Conservation (phyloP, 176 grass and related monocot genomes). For the Musa acuminata region DNA sequence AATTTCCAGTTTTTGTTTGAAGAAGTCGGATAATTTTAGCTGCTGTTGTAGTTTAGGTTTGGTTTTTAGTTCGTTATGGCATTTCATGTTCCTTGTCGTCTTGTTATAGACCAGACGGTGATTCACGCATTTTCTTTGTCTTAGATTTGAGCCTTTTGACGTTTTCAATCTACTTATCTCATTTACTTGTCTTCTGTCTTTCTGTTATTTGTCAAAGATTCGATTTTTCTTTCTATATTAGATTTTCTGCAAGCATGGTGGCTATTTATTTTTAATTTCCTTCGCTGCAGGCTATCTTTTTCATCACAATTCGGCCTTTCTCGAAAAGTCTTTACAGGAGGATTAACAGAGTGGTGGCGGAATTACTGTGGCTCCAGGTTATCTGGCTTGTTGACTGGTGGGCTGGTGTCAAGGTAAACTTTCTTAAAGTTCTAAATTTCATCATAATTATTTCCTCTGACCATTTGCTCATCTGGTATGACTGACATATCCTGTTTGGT, state of each 20-base stretch:
- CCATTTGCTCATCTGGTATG: not conserved
- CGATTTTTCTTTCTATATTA: not conserved
- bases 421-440: not conserved
- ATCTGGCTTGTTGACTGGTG: constrained; percentile 98
- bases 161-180: not conserved
- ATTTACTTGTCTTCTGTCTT: not conserved
- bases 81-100: too few species aligned
- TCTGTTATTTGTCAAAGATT: not conserved
- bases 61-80: not conserved
- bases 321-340: constrained; percentile 58
- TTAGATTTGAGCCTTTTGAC: not conserved
- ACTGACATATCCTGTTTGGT: not conserved
- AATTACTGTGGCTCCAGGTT: constrained; percentile 85
- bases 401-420: constrained; percentile 79
- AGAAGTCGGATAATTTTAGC: too few species aligned
- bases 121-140: not conserved
- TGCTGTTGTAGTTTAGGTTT: not conserved
- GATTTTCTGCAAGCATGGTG: not conserved
- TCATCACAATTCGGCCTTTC: constrained; percentile 65
- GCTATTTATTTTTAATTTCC: not conserved
- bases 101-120: not conserved
- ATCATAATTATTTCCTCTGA: not conserved
- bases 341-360: constrained; percentile 59
- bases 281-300: constrained; percentile 38
- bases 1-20: too few species aligned